These are phyloP conservation scores for Eimeria nieschulzi DNA, from an alignment of 169 alveolate species.

Conservation along the genomic window DNA sequence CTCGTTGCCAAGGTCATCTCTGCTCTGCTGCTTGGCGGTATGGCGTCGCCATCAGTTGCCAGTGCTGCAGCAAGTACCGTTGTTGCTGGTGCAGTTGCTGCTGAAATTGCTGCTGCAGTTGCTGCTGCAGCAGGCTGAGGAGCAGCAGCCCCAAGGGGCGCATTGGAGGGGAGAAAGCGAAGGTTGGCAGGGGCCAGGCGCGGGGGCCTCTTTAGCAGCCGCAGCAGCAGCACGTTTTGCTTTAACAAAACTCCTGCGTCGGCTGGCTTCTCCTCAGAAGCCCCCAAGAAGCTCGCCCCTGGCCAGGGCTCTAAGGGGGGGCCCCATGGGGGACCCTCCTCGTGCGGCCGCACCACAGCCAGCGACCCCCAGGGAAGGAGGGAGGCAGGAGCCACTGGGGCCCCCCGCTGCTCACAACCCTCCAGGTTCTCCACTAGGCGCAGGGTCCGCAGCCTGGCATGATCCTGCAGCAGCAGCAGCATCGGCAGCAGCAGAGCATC, in stretches of 20 bases:
- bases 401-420: slow-evolving; percentile 48
- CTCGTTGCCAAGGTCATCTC: background rate
- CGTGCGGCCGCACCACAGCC: slow-evolving; percentile 32
- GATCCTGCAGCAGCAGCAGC: slow-evolving; percentile 41
- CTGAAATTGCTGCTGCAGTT: background rate
- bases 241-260: slow-evolving; percentile 29
- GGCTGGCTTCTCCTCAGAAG: slow-evolving; percentile 11
- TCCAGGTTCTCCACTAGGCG: slow-evolving; percentile 63
- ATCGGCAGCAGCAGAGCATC: background rate
- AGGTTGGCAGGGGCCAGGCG: background rate
- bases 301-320: slow-evolving; percentile 8
- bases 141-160: background rate
- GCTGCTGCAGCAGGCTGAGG: background rate
- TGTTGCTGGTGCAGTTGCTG: background rate
- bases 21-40: background rate
- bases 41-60: background rate
- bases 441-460: slow-evolving; percentile 54
- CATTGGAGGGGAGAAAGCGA: background rate
- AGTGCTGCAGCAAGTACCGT: background rate
- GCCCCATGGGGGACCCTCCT: slow-evolving; percentile 34
- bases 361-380: slow-evolving; percentile 54
- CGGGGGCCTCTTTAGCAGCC: slow-evolving; percentile 45
- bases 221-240: slow-evolving; percentile 61
- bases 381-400: slow-evolving; percentile 17
- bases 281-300: background rate